Conservation (phyloP, 2,329 filamentous ascomycete genomes). For the Cladosporium velox region DNA sequence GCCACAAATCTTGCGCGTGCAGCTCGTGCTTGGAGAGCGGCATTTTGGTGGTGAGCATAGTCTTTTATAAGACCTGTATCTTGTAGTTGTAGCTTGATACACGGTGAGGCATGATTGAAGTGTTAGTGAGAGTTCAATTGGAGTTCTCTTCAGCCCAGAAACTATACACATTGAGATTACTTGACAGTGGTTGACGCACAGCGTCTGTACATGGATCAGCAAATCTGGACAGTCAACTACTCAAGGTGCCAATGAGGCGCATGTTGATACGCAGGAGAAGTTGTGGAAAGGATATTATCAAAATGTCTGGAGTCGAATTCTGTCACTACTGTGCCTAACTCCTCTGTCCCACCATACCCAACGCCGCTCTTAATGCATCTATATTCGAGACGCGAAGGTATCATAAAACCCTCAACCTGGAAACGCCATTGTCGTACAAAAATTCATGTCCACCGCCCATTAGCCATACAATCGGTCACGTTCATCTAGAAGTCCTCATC, state of each 20-base stretch:
- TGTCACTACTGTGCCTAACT: constrained; percentile 15
- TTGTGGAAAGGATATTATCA: not conserved
- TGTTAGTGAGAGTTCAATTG: no score
- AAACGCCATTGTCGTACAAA: constrained; percentile 16
- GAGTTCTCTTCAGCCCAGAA: not conserved
- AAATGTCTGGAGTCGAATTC: constrained; percentile 20
- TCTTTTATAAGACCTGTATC: not conserved
- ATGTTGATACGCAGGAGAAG: not conserved
- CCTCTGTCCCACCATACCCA: not conserved
- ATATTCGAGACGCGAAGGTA: constrained; percentile 21
- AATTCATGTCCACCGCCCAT: constrained; percentile 15
- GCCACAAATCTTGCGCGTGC: not conserved
- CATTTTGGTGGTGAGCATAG: not conserved
- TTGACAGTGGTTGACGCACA: not conserved
- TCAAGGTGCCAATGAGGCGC: not conserved
- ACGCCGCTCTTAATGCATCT: constrained; percentile 21
- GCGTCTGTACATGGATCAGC: not conserved
- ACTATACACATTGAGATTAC: not conserved
- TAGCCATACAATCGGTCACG: constrained; percentile 11
- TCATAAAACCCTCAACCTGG: constrained; percentile 17
- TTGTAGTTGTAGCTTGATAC: not conserved
- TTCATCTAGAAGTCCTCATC: constrained; percentile 88
- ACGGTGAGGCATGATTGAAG: not conserved
- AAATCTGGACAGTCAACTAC: no score
- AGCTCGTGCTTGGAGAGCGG: not conserved